Evolutionary conservation across 139 green algal genomes (phyloP).

Genomic region (Chlamydomonas urium): DNA sequence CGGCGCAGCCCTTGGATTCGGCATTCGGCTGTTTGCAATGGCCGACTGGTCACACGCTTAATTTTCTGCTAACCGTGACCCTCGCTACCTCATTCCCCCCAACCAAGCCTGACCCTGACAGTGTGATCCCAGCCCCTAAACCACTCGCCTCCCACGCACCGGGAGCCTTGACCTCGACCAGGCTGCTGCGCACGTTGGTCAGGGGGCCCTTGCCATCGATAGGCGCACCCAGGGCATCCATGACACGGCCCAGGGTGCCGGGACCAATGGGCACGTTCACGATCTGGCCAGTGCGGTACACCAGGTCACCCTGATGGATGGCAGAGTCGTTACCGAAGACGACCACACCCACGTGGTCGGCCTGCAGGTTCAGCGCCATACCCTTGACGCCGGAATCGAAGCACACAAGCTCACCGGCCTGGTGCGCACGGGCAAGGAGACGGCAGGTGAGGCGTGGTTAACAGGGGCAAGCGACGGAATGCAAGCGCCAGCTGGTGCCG

Average conservation of each 20-base stretch:
- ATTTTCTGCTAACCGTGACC: too few relatives aligned
- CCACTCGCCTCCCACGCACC: too few relatives aligned
- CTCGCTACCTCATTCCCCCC: too few relatives aligned
- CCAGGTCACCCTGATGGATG: constrained; percentile 80
- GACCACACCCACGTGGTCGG: constrained; percentile 88
- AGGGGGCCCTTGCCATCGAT: constrained; percentile 85
- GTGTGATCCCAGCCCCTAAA: too few relatives aligned
- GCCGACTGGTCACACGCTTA: too few relatives aligned
- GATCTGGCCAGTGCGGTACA: constrained; percentile 87
- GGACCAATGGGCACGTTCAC: constrained; percentile 84
- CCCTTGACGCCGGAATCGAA: constrained; percentile 81
- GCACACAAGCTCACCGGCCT: constrained; percentile 87
- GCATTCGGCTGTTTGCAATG: too few relatives aligned
- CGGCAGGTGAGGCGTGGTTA: too few relatives aligned
- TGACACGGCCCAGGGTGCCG: constrained; percentile 78
- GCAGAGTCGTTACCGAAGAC: constrained; percentile 77
- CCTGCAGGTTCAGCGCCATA: constrained; percentile 90
- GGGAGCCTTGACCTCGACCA: constrained; percentile 79
- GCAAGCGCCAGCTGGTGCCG: too few relatives aligned
- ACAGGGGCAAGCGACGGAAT: too few relatives aligned
- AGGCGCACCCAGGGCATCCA: constrained; percentile 79
- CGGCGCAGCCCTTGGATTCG: too few relatives aligned
- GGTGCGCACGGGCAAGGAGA: too few relatives aligned
- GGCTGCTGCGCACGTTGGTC: constrained; percentile 52
- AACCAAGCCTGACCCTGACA: too few relatives aligned